A percentile compares a stretch with the other conserved stretches of the same genome.
Evolutionary conservation across 768 basidiomycete genomes (phyloP).

Genomic region (Paxillus involutus): DNA sequence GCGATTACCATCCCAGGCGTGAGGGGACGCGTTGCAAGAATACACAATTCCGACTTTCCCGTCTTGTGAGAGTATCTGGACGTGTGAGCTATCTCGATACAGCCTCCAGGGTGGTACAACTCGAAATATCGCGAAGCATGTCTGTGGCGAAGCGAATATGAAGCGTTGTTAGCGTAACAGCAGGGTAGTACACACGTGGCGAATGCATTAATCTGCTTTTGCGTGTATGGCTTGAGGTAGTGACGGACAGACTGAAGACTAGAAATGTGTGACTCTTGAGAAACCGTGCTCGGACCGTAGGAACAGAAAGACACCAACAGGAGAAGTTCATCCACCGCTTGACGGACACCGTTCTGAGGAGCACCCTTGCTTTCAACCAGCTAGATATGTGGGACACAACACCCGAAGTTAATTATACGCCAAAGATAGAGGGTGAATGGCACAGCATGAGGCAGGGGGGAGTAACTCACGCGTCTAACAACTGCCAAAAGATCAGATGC

Average conservation of each 20-base stretch:
- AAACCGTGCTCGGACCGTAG: slow-evolving; percentile 9
- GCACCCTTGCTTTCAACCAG: slow-evolving; percentile 57
- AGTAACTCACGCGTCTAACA: slow-evolving; percentile 69
- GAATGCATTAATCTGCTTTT: slow-evolving; percentile 89
- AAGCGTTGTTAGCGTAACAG: slow-evolving; percentile 25
- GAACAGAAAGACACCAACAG: slow-evolving; percentile 49
- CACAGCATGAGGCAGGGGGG: slow-evolving; percentile 26
- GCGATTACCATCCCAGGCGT: slow-evolving; percentile 70
- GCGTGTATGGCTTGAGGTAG: slow-evolving; percentile 71
- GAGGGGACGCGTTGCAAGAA: slow-evolving; percentile 75
- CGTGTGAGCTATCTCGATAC: slow-evolving; percentile 87
- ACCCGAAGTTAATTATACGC: slow-evolving; percentile 22
- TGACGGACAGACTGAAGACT: slow-evolving; percentile 77
- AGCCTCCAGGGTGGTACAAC: slow-evolving; percentile 78
- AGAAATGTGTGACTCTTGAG: slow-evolving; percentile 18
- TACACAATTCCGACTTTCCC: slow-evolving; percentile 87
- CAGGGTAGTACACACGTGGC: slow-evolving; percentile 69
- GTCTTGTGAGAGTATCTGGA: slow-evolving; percentile 85
- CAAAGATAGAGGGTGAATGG: slow-evolving; percentile 22
- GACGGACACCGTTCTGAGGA: slow-evolving; percentile 58
- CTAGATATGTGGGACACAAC: slow-evolving; percentile 35
- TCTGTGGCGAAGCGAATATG: slow-evolving; percentile 40
- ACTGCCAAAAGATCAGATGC: slow-evolving; percentile 65
- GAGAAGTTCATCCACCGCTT: slow-evolving; percentile 78
- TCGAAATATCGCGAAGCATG: slow-evolving; percentile 90